Conservation (phyloP, 768 basidiomycete species). For the Pulveroboletus ravenelii region DNA sequence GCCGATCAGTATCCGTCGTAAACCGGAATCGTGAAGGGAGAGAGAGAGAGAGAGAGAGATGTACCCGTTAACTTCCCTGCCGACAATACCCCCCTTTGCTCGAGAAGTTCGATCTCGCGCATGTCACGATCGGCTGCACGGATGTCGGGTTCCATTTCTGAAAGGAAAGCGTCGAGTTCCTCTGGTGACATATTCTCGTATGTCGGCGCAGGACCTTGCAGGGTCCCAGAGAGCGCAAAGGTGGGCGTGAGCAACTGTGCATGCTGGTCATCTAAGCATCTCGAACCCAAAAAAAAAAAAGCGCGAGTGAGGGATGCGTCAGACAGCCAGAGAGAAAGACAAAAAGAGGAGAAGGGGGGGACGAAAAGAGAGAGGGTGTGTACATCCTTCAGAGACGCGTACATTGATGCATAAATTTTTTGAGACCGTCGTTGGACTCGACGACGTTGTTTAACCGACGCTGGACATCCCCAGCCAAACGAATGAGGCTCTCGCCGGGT, state of each 20-base stretch:
- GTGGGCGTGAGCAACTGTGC: conserved; percentile 69
- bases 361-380: not conserved
- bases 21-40: not conserved
- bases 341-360: not conserved
- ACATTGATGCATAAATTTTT: conserved; percentile 75
- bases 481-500: conserved; percentile 51
- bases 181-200: conserved; percentile 63
- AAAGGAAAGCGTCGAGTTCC: conserved; percentile 65
- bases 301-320: not conserved
- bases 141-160: conserved; percentile 81
- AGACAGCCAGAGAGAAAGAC: not conserved
- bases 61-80: conserved; percentile 68
- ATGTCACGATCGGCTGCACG: conserved; percentile 79
- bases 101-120: conserved; percentile 67
- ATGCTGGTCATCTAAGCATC: conserved; percentile 62
- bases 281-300: not conserved
- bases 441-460: conserved; percentile 52
- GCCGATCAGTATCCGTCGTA: not conserved
- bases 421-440: conserved; percentile 65
- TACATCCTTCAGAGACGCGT: conserved; percentile 20
- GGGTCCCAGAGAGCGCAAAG: conserved; percentile 66
- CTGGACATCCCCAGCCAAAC: conserved; percentile 59
- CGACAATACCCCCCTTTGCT: conserved; percentile 64
- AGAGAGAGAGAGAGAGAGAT: conserved; percentile 3
- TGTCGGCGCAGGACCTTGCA: conserved; percentile 44